Evolutionary conservation across 2,329 filamentous ascomycete genomes (phyloP), one percentile per base, ranked within the genome.

Genomic region (Colletotrichum sp.): DNA sequence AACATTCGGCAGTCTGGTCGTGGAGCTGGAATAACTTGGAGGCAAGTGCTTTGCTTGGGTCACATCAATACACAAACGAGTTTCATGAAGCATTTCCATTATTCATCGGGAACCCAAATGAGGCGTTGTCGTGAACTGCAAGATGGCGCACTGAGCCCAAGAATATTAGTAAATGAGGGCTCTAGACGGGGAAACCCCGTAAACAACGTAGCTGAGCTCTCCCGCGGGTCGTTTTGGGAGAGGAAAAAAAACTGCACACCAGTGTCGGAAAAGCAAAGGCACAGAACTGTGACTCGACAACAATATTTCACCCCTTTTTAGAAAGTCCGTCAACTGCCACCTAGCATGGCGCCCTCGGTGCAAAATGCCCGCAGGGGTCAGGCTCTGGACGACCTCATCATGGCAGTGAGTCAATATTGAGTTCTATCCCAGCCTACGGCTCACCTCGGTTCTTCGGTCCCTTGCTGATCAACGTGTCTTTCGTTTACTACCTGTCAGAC

Each of bases 401-500:
- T 91, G 87, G 88, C 88, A 79, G 90, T 90, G 83, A 85, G 89
- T 84, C 12, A 10, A 18, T 10, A 44, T 26, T 21, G 10, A 52
- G 44, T 52, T 7, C 44, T 7, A 24, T 52, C n/a, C 44, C 44
- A 21, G 44, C 44, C 44, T 52, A 21, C 44, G n/a, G n/a, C 44
- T 52, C 44, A 52, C 44, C 44, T 52, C 44, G n/a, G n/a, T 52
- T 24, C 10, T 21, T 13, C n/a, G n/a, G n/a, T 52, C 44, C n/a
- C 44, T 21, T 52, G 28, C 72, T 49, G 30, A 78, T 77, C 36
- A 74, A 57, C 26, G 16, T 28, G 39, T 8, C n/a, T 66, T 52
- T 21, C 6, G n/a, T 24, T 52, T 52, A n/a, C 44, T 59, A 34
- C 63, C 44, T 67, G 39, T 74, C 28, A 95, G 91, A 98, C 96